A percentile compares a stretch with the other conserved stretches of the same genome.
phyloP scores from a whole-genome alignment of 768 basidiomycete genomes.

The Polyporus arcularius region DNA sequence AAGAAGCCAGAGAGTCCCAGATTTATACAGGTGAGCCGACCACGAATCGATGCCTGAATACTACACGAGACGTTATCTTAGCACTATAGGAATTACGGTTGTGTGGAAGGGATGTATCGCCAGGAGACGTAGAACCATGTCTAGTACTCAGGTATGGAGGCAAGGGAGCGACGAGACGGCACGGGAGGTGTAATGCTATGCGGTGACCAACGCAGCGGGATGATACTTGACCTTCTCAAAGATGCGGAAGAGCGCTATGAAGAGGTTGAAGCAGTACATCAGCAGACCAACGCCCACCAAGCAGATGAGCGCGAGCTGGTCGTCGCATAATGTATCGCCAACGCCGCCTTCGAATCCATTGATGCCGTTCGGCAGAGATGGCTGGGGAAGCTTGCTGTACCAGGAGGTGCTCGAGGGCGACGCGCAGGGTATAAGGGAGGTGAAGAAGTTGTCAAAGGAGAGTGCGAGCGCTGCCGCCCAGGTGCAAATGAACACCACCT shows the following conservation, averaged over 20 bases:
- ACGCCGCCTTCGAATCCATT: slow-evolving; percentile 51
- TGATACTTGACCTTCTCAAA: slow-evolving; percentile 86
- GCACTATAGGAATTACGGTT: neutral
- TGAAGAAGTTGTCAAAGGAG: slow-evolving; percentile 91
- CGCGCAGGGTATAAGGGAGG: slow-evolving; percentile 79
- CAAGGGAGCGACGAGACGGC: neutral
- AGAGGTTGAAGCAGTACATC: slow-evolving; percentile 81
- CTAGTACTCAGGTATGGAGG: neutral
- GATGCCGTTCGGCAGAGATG: slow-evolving; percentile 43
- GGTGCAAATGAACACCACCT: slow-evolving; percentile 90
- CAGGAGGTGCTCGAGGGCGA: slow-evolving; percentile 59
- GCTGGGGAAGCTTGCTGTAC: slow-evolving; percentile 70
- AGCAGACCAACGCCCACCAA: slow-evolving; percentile 77
- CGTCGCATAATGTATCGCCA: slow-evolving; percentile 66
- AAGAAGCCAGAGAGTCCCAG: neutral
- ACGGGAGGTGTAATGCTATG: neutral
- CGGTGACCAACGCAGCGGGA: slow-evolving; percentile 17
- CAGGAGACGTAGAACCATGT: neutral
- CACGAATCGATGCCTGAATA: too few relatives aligned
- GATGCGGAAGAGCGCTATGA: slow-evolving; percentile 83
- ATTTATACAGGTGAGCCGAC: too few relatives aligned
- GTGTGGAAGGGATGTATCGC: neutral
- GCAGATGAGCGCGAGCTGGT: slow-evolving; percentile 76
- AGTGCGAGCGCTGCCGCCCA: slow-evolving; percentile 91
- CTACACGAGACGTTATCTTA: neutral